A percentile compares a stretch with the other conserved stretches of the same genome.
These are phyloP conservation scores for Tetrapisispora nanseiensis DNA, from an alignment of 805 yeast genomes.

Conservation along the genomic window DNA sequence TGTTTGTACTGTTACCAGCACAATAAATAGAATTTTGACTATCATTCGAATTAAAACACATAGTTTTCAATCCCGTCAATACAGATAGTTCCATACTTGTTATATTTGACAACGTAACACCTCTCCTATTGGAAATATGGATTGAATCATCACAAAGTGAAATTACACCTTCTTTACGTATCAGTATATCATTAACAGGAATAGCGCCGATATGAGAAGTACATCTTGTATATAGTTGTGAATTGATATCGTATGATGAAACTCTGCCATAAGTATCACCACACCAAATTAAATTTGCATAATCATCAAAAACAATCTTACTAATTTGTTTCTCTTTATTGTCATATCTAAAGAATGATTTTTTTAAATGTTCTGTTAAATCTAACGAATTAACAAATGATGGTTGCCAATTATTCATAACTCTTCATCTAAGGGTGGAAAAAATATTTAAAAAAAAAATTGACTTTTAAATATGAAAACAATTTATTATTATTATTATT, in stretches of 20 bases:
- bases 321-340: conserved; percentile 25
- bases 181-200: conserved; percentile 43
- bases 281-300: conserved; percentile 75
- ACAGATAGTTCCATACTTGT: conserved; percentile 26
- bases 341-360: conserved; percentile 26
- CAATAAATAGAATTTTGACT: conserved; percentile 37
- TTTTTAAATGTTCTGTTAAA: conserved; percentile 24
- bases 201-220: conserved; percentile 38
- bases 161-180: conserved; percentile 49
- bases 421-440: too few relatives aligned
- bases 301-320: conserved; percentile 49
- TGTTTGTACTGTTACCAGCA: conserved; percentile 29
- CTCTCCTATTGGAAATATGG: conserved; percentile 47
- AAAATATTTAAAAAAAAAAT: too few relatives aligned
- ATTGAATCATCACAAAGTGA: conserved; percentile 45
- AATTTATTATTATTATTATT: too few relatives aligned
- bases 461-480: too few relatives aligned
- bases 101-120: conserved; percentile 35
- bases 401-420: conserved; percentile 31
- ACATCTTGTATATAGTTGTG: conserved; percentile 50
- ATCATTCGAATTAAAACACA: conserved; percentile 33
- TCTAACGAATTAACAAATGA: conserved; percentile 23
- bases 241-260: conserved; percentile 36
- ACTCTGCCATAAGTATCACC: conserved; percentile 56
- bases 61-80: conserved; percentile 30